Conservation (phyloP, 208 protist genomes). For the Naegleria lovaniensis region DNA sequence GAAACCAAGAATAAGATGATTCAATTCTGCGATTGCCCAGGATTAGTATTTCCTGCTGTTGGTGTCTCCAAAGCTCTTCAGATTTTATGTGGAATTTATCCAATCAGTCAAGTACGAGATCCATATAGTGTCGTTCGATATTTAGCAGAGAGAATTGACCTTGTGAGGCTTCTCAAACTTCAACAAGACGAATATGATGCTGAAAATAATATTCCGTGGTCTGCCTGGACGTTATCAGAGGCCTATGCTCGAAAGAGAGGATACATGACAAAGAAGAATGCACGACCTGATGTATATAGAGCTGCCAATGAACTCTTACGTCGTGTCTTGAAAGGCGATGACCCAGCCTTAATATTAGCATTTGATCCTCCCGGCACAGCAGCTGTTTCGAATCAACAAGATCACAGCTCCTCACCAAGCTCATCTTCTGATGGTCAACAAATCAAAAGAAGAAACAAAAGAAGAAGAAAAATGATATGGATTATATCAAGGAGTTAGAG, state of each 20-base stretch:
- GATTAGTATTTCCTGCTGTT: conserved; percentile 77
- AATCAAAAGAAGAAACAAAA: background rate
- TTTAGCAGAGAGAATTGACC: conserved; percentile 72
- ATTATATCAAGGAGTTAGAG: background rate
- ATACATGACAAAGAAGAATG: conserved; percentile 64
- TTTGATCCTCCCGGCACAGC: background rate
- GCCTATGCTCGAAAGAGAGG: conserved; percentile 78
- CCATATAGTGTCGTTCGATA: conserved; percentile 81
- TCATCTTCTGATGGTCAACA: background rate
- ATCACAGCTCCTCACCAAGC: background rate
- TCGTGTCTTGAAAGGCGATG: background rate
- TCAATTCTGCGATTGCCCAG: conserved; percentile 86
- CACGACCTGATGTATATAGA: conserved; percentile 71
- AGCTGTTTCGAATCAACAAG: background rate
- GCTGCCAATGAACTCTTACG: conserved; percentile 73
- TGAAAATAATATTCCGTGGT: conserved; percentile 57
- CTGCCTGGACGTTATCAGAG: conserved; percentile 75
- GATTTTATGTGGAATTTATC: conserved; percentile 84
- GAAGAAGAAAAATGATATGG: background rate
- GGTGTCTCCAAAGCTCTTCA: conserved; percentile 70
- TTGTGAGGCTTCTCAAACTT: conserved; percentile 80
- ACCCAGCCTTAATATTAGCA: background rate
- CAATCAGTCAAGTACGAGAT: conserved; percentile 90
- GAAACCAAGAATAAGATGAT: conserved; percentile 52
- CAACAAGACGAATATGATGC: conserved; percentile 49